Base-by-base conservation (phyloP, 495 filamentous ascomycete species). In the Pseudevernia furfuracea region DNA sequence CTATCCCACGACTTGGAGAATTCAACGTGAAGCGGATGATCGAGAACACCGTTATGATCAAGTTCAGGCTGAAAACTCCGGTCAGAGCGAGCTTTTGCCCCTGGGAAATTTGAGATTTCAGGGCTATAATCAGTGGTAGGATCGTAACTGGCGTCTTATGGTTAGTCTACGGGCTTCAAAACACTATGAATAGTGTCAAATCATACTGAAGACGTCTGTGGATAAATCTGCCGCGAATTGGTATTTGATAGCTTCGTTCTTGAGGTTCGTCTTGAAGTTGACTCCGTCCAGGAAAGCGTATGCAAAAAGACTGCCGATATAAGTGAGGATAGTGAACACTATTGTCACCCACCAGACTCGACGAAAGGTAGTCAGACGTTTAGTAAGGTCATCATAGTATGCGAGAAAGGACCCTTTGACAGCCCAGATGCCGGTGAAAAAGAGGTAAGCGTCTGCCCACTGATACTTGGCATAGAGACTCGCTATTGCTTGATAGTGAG, bases 231-330 rank as follows among this genome's bases (percentile, higher is more conserved):
- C 61, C 19, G 61, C 0, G 49, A 63, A 63, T 11, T 57, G 61
- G 30, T 63, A 63, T 28, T 53, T 57, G 21, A 63, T 55, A 34
- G 61, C 49, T 44, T 57, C 49, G 28, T 57, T 63, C 21, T 25
- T 63, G 9, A 44, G 36, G 36, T 28, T 46, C 37, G 34, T 41
- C 25, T 36, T 43, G 28, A 63, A 44, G 5, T 44, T 28, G 1
- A 44, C 14, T 1, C 49, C 61, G 23, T 63, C 37, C 25, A 57
- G 15, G 49, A 63, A 63, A 23, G 48, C 61, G 44, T 63, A 63
- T 3, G 61, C 61, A 28, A 63, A 63, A 32, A 63, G 52, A 32
- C 38, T 63, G 37, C 61, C 61, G 43, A 63, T 63, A 28, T 57
- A 63, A 17, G 61, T 63, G 8, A 57, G 37, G 21, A 63, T 43